Percentiles rank a stretch among this genome's conserved stretches.
Conservation (phyloP, 2,329 filamentous ascomycete species). For the Pestalotiopsis sp. region DNA sequence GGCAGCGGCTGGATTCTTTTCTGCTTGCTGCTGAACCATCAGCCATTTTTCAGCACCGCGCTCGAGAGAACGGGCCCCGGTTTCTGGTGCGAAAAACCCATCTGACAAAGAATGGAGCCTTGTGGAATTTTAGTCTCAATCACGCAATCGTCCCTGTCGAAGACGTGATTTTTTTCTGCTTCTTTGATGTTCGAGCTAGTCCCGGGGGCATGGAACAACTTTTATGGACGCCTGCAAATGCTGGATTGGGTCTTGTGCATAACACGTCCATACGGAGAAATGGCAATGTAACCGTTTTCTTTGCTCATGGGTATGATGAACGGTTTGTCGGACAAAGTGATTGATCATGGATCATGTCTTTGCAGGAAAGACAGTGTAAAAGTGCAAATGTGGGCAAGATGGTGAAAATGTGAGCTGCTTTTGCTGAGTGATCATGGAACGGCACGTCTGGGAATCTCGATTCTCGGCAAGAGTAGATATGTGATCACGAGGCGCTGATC, state of each 20-base stretch:
- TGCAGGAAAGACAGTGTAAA: neutral
- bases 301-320: no score
- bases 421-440: neutral
- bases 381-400: neutral
- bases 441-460: neutral
- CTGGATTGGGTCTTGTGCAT: neutral
- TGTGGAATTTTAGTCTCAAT: slow-evolving; percentile 12
- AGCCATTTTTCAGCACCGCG: neutral
- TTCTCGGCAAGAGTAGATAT: neutral
- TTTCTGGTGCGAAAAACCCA: neutral
- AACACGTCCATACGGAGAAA: neutral
- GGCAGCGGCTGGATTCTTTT: neutral
- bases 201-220: neutral
- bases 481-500: neutral
- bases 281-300: neutral
- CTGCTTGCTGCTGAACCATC: neutral
- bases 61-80: slow-evolving; percentile 8
- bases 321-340: no score
- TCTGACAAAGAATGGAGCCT: slow-evolving; percentile 2
- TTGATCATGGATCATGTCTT: neutral
- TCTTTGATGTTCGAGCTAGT: neutral
- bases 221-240: neutral
- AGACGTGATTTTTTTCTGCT: slow-evolving; percentile 14
- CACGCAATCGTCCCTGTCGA: slow-evolving; percentile 15
- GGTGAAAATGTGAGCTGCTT: neutral